Base-by-base conservation (phyloP, 352 stramenopile genomes). In the Plasmopara viticola region DNA sequence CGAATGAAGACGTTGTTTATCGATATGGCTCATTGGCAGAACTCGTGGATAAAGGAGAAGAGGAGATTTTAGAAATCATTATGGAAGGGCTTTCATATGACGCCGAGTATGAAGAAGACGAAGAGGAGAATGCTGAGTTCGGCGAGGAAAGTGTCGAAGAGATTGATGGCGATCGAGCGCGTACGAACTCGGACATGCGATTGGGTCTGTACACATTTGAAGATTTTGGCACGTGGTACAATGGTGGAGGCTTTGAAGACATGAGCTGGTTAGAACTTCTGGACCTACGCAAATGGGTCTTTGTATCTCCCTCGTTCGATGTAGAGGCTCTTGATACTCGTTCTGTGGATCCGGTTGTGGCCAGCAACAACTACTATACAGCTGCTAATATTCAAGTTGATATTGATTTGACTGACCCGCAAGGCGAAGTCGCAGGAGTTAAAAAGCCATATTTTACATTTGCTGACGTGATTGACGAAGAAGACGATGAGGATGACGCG, bases 181-280 rank as follows among this genome's bases (percentile, higher is more conserved):
- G 66, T 20, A 58, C 65, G 13, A 78, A 74, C 39, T 79, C 74
- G 1, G 74, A 87, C 35, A 56, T 81, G 46, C 75, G 63, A 9
- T 37, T 76, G 13, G 75, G 70, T 10, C 58, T 86, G 5, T 90
- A 84, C 56, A 82, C 68, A 8, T 94, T 94, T 66, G 84, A 92
- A 63, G 72, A 90, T 14, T 94, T 94, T 51, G 84, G 81, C 1
- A 45, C 74, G 28, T 94, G 84, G 84, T 95, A 95, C 54, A 95
- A 95, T 58, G 68, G 69, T 5, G 81, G 81, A 41, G 85, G 85
- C 0, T 91, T 75, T 45, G 76, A 81, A 48, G 68, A 60, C 2
- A 84, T 92, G 73, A 93, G 82, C 44, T 95, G 83, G 82, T 52
- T 95, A 7, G 85, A 95, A 57, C 49, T 95, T 31, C 67, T 95